phyloP scores from a whole-genome alignment of 306 rosid species.

The Astragalus glycyphyllos region DNA sequence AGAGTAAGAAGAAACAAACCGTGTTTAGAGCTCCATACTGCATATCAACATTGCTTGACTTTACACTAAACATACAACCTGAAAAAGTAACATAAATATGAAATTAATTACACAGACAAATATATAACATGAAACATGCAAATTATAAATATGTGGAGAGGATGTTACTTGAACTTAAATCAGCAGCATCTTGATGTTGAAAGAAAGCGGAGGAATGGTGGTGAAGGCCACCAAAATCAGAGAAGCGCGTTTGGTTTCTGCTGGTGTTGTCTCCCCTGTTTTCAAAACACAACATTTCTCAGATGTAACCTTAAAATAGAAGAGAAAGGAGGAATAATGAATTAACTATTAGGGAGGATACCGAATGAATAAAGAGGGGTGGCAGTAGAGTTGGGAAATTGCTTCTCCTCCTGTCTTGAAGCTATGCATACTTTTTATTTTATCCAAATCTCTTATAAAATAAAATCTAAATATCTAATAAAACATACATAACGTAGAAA shows the following conservation, averaged over 20 bases:
- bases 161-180: conserved; percentile 76
- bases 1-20: conserved; percentile 44
- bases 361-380: conserved; percentile 68
- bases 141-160: background rate
- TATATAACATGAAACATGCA: conserved; percentile 4
- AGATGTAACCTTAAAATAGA: background rate
- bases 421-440: conserved; percentile 58
- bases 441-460: too few relatives aligned
- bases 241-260: conserved; percentile 54
- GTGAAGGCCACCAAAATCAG: conserved; percentile 73
- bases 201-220: conserved; percentile 67
- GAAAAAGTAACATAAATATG: conserved; percentile 3
- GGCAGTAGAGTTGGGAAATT: conserved; percentile 61
- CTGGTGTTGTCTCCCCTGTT: conserved; percentile 69
- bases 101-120: background rate
- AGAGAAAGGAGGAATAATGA: background rate
- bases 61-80: conserved; percentile 69
- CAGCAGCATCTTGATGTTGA: conserved; percentile 72
- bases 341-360: conserved; percentile 23
- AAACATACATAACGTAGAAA: background rate
- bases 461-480: too few relatives aligned
- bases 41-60: conserved; percentile 57
- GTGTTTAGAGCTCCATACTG: conserved; percentile 60
- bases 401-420: conserved; percentile 62
- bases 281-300: conserved; percentile 48